Base-by-base conservation (phyloP, 345 rosid species). In the Salix caprea region DNA sequence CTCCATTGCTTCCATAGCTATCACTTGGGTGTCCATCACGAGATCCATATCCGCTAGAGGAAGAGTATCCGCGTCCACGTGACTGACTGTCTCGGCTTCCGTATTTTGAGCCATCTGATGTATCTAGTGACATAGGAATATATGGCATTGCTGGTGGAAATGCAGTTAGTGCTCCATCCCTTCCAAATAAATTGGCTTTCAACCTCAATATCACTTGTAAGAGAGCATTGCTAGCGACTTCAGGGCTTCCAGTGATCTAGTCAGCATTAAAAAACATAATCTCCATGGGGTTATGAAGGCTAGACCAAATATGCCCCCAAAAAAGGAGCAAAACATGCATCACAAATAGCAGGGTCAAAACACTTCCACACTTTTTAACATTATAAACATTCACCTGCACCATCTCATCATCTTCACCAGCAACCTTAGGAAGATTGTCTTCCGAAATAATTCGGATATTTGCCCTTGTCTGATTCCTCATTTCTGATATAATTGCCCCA, bases 401-500 rank as follows among this genome's bases (percentile, higher is more conserved):
- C 84, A 81, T 81, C 69, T 81, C 84, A 54, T 81, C 84, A 39
- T 81, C 84, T 72, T 81, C 81, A 11, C 72, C 52, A 40, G 84
- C 84, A 52, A 81, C 81, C 67, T 74, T 74, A 21, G 84, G 84
- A 77, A 81, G 84, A 69, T 65, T 81, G 24, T 77, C 81, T 56
- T 81, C 81, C 0, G 84, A 39, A 24, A 81, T 71, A 42, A 81
- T 81, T 54, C 84, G 74, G 23, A 81, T 81, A 73, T 76, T 70
- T 77, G 84, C 84, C 73, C 84, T 73, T 50, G 84, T 81, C 19
- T 65, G 48, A 74, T 39, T 81, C 75, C 84, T 77, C 84, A 81
- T 81, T 71, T 81, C 84, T 39, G 84, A 77, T 70, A 81, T 81
- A 70, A 81, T 81, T 74, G 84, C 67, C 69, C 84, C 84, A 40